Evolutionary conservation across 495 filamentous ascomycete species (phyloP).

Genomic region (Penicillium macrosclerotiorum): DNA sequence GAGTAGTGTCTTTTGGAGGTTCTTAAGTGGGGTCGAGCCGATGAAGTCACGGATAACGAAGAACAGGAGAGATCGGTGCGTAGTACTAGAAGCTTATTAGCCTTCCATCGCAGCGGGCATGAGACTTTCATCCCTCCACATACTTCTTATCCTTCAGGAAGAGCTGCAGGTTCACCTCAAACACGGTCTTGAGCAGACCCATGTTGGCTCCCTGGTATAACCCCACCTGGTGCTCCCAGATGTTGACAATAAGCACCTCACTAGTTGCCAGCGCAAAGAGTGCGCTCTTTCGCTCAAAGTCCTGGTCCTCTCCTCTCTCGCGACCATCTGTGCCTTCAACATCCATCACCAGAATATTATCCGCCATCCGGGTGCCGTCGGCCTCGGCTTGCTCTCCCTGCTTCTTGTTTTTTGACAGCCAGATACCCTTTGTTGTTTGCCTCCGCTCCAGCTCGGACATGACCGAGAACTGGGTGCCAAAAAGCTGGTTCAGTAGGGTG

Average conservation of each 20-base stretch:
- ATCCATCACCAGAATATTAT: conserved; percentile 99
- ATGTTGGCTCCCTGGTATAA: conserved; percentile 98
- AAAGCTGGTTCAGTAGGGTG: conserved; percentile 91
- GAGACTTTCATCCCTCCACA: conserved; percentile 23
- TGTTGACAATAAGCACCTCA: conserved; percentile 97
- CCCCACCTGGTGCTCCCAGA: conserved; percentile 98
- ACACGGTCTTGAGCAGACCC: conserved; percentile 96
- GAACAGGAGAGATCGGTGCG: conserved; percentile 88
- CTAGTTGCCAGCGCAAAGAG: conserved; percentile 96
- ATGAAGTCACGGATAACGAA: conserved; percentile 98
- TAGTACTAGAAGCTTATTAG: conserved; percentile 56
- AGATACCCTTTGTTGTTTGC: conserved; percentile 98
- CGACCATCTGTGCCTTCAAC: conserved; percentile 97
- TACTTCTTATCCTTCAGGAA: conserved; percentile 94
- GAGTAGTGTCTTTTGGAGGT: conserved; percentile 83
- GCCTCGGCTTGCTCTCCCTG: conserved; percentile 27
- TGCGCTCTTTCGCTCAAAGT: conserved; percentile 97
- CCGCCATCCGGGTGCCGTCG: conserved; percentile 66
- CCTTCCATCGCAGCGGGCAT: neutral
- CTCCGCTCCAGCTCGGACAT: conserved; percentile 89
- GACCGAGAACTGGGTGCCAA: conserved; percentile 92
- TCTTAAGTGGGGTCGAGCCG: conserved; percentile 82
- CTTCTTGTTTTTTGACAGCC: conserved; percentile 94
- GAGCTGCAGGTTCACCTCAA: conserved; percentile 95
- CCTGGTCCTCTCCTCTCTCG: conserved; percentile 95